Evolutionary conservation across 1,284 basidiomycete genomes (phyloP).

Genomic region (Veloboletus limbatus): DNA sequence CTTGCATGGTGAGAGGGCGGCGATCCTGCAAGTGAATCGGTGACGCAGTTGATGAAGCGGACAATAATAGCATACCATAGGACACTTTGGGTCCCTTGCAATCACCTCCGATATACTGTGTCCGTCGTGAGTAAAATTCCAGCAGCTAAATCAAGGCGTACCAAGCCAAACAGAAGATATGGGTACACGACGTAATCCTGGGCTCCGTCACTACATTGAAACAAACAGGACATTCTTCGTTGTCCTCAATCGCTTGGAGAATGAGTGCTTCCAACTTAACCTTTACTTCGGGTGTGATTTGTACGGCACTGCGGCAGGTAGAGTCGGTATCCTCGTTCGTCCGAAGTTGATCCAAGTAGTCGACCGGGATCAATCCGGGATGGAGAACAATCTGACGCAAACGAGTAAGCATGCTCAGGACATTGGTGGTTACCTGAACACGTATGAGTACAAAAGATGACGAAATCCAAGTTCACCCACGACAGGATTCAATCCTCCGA

Average conservation of each 20-base stretch:
- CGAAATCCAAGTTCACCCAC: constrained; percentile 23
- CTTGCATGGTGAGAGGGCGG: constrained; percentile 53
- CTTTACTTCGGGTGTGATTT: constrained; percentile 50
- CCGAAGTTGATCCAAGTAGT: constrained; percentile 72
- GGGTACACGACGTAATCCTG: constrained; percentile 76
- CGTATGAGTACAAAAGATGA: constrained; percentile 4
- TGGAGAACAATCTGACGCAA: constrained; percentile 85
- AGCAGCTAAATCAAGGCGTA: constrained; percentile 30
- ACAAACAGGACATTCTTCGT: constrained; percentile 83
- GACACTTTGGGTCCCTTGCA: constrained; percentile 67
- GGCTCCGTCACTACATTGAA: constrained; percentile 65
- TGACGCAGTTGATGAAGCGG: background rate
- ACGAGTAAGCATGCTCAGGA: constrained; percentile 81
- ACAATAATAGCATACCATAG: constrained; percentile 55
- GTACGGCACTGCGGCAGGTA: constrained; percentile 26
- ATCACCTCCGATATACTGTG: constrained; percentile 67
- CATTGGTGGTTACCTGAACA: constrained; percentile 61
- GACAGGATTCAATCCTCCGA: constrained; percentile 39
- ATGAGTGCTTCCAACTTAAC: constrained; percentile 61
- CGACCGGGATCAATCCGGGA: constrained; percentile 70
- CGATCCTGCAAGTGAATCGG: constrained; percentile 56
- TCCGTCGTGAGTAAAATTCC: constrained; percentile 7
- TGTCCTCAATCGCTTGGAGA: constrained; percentile 71
- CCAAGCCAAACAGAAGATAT: constrained; percentile 76
- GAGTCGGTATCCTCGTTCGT: constrained; percentile 37